Conservation (phyloP, 495 filamentous ascomycete genomes). For the Neurospora pannonica region DNA sequence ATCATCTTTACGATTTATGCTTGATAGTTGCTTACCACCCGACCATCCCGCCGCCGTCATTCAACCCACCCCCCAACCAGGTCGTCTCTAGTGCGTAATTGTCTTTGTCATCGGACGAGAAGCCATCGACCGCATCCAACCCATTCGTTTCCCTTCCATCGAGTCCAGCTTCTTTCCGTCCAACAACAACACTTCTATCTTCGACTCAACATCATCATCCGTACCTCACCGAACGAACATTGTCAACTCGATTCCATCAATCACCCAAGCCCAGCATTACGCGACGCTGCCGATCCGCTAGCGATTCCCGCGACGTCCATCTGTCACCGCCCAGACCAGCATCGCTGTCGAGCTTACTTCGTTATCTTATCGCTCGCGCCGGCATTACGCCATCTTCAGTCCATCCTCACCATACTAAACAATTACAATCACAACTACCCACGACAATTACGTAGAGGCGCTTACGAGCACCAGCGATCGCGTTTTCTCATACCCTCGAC, state of each 20-base stretch:
- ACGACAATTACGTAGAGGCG: background rate
- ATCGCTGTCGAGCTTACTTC: background rate
- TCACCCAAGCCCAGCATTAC: background rate
- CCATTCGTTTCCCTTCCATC: background rate
- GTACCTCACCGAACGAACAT: background rate
- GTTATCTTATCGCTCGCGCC: background rate
- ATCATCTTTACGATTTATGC: background rate
- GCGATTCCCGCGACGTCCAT: background rate
- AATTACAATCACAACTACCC: background rate
- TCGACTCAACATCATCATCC: background rate
- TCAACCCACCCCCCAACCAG: background rate
- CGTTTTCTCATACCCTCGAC: background rate
- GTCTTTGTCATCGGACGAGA: background rate
- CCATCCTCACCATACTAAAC: background rate
- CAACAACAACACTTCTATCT: background rate
- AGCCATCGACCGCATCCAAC: background rate
- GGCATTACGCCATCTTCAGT: background rate
- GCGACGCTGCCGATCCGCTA: background rate
- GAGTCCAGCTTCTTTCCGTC: background rate
- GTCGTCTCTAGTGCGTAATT: background rate
- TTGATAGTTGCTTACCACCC: background rate
- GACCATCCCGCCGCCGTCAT: background rate
- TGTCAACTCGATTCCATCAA: background rate
- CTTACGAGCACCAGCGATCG: background rate
- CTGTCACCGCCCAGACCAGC: background rate